Evolutionary conservation across 768 basidiomycete genomes (phyloP).

Genomic region (Serpula lacrymans): DNA sequence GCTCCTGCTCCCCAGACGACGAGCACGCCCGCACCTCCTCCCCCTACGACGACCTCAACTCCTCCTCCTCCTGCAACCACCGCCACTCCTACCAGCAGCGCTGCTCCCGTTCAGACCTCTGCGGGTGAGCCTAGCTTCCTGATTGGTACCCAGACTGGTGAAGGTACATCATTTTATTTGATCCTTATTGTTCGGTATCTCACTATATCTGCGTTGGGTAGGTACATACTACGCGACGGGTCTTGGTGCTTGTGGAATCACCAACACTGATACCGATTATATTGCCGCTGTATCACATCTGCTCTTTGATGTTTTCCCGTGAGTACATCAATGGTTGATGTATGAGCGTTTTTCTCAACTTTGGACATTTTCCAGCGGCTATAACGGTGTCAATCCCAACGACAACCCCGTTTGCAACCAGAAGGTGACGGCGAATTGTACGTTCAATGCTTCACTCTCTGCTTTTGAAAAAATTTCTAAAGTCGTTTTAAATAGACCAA

Average conservation of each 20-base stretch:
- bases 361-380: slow-evolving; percentile 39
- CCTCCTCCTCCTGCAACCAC: slow-evolving; percentile 6
- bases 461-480: neutral
- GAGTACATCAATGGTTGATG: slow-evolving; percentile 8
- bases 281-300: slow-evolving; percentile 34
- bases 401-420: slow-evolving; percentile 68
- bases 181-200: slow-evolving; percentile 8
- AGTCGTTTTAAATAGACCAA: slow-evolving; percentile 36
- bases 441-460: slow-evolving; percentile 13
- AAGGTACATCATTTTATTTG: slow-evolving; percentile 30
- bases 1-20: neutral
- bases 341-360: neutral
- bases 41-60: slow-evolving; percentile 1
- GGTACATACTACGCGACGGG: slow-evolving; percentile 32
- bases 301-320: slow-evolving; percentile 36
- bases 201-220: slow-evolving; percentile 8
- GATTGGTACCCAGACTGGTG: slow-evolving; percentile 46
- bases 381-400: slow-evolving; percentile 62
- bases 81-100: neutral
- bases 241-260: slow-evolving; percentile 40
- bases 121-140: slow-evolving; percentile 36
- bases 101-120: slow-evolving; percentile 15
- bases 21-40: neutral
- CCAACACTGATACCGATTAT: slow-evolving; percentile 23
- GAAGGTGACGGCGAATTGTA: slow-evolving; percentile 46